Evolutionary conservation across 768 basidiomycete species (phyloP).

Genomic region (Boletus coccyginus): DNA sequence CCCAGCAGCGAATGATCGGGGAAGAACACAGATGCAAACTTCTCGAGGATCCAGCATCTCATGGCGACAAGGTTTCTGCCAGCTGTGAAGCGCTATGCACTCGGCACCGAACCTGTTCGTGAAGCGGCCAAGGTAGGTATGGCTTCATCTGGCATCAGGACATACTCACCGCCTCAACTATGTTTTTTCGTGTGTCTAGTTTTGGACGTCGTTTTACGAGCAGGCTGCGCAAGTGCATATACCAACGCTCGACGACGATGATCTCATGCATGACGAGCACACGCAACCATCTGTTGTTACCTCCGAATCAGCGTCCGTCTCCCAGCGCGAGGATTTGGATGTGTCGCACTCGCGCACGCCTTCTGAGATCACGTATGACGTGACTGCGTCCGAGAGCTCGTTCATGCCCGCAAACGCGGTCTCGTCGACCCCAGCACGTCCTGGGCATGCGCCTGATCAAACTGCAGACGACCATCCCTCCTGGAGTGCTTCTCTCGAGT

Average conservation of each 20-base stretch:
- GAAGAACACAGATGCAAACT: constrained; percentile 90
- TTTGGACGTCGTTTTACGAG: constrained; percentile 97
- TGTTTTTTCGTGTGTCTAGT: constrained; percentile 43
- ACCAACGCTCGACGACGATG: constrained; percentile 67
- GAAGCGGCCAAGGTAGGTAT: constrained; percentile 81
- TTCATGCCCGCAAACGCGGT: constrained; percentile 73
- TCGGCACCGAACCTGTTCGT: constrained; percentile 81
- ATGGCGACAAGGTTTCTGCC: constrained; percentile 81
- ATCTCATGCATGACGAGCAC: constrained; percentile 50
- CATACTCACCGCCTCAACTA: neutral
- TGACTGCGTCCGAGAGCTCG: constrained; percentile 60
- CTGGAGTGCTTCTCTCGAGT: constrained; percentile 74
- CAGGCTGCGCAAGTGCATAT: constrained; percentile 87
- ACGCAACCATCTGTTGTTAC: constrained; percentile 32
- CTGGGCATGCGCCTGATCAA: constrained; percentile 31
- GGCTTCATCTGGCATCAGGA: constrained; percentile 18
- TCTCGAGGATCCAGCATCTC: constrained; percentile 84
- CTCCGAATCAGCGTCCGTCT: constrained; percentile 13
- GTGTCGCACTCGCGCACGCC: constrained; percentile 11
- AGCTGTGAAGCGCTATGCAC: constrained; percentile 85
- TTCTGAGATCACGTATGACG: constrained; percentile 27
- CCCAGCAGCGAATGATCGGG: constrained; percentile 13
- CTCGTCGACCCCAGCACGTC: constrained; percentile 73
- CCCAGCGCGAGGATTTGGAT: constrained; percentile 10
- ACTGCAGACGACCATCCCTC: constrained; percentile 52